Percentiles rank a stretch among this genome's conserved stretches.
Evolutionary conservation across 2,329 filamentous ascomycete species (phyloP).

Genomic region (Pyrenophora tritici-repentis): DNA sequence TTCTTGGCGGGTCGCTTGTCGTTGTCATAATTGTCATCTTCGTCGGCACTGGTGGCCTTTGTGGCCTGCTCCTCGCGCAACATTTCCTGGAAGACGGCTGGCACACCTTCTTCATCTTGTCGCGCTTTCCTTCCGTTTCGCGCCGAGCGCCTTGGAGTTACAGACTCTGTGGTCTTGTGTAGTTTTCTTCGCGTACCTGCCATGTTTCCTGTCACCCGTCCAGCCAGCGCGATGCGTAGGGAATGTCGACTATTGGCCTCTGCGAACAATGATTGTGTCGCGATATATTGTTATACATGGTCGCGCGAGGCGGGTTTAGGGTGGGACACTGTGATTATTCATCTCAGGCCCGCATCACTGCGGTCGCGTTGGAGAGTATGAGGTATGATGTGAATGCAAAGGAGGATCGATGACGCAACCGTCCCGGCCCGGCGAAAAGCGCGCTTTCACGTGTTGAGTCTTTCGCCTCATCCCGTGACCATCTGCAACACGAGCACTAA

Average conservation of each 20-base stretch:
- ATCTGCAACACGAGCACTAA: background rate
- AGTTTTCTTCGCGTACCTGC: conserved; percentile 32
- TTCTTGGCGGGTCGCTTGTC: background rate
- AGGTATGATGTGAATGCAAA: background rate
- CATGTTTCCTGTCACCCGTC: conserved; percentile 24
- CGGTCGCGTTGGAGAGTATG: background rate
- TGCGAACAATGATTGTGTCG: background rate
- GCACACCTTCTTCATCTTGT: conserved; percentile 39
- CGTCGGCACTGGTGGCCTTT: conserved; percentile 31
- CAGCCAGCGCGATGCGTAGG: conserved; percentile 3
- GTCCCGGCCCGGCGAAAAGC: background rate
- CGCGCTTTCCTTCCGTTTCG: conserved; percentile 26
- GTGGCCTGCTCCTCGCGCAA: conserved; percentile 49
- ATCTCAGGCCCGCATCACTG: background rate
- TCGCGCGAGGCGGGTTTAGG: too few species aligned
- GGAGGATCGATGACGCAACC: conserved; percentile 18
- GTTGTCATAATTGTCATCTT: conserved; percentile 27
- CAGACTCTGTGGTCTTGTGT: conserved; percentile 23
- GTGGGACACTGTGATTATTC: too few species aligned
- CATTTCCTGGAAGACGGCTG: conserved; percentile 54
- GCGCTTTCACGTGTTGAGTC: conserved; percentile 18
- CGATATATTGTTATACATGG: background rate
- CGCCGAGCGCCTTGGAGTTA: conserved; percentile 31
- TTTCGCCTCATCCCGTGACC: background rate
- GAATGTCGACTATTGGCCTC: background rate